Evolutionary conservation across 441 rosid species (phyloP), one percentile per base, ranked within the genome.

Genomic region (Gossypium schwendimanii): DNA sequence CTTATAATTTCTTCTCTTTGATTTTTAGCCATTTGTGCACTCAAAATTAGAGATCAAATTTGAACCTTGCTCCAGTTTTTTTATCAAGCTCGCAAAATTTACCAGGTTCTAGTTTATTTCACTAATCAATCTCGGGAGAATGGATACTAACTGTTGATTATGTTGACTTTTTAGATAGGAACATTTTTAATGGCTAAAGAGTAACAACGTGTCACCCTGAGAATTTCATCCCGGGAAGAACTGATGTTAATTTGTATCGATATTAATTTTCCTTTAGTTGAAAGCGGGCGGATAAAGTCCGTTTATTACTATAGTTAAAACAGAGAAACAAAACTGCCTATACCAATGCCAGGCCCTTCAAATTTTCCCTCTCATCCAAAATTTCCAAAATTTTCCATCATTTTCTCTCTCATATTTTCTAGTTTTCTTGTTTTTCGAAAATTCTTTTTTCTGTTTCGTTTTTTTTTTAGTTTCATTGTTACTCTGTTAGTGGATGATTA

Each of bases 1-100:
- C 88, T 79, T 84, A 94, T 77, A 76, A 90, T 87, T 75, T 94
- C 92, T 87, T 90, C 95, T 3, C 86, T 84, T 69, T 78, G 87
- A 68, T 26, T 83, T 80, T 68, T 88, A 71, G 92, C 91, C 97
- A 93, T 88, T 69, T 7, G 78, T 80, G 66, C 71, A 49, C 12
- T 36, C 73, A 24, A 52, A 71, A 63, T 52, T 28, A 31, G 33
- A 55, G 65, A 66, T 73, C 79, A 79, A 78, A 57, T 71, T 74
- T 64, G 77, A 75, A 36, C 72, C 18, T 77, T 63, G 57, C 2
- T 5, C 36, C 6, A 5, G 6, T 5, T 31, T 31, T 31, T 31
- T 28, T 4, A 31, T 31, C 36, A 31, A 31, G 36, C 36, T 31
- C 7, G 7, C 36, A 31, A 31, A 31, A 31, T 0, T 31, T 31